phyloP scores from a whole-genome alignment of 2,329 filamentous ascomycete species.

The Alternaria triticimaculans region DNA sequence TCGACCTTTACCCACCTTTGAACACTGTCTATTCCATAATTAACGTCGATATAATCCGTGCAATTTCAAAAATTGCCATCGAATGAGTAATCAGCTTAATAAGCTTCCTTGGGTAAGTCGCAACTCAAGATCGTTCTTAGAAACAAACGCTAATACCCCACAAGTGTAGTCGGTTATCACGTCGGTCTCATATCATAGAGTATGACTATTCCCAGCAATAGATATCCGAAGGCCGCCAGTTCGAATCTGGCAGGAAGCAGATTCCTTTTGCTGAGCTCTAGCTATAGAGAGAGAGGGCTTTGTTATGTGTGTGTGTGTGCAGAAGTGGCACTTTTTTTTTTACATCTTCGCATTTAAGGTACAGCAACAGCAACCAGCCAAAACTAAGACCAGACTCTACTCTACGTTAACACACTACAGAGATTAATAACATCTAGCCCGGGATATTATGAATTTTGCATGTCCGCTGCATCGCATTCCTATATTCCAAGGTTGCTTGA shows the following conservation, averaged over 20 bases:
- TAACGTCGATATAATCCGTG: neutral
- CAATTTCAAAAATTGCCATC: neutral
- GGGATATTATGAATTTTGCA: neutral
- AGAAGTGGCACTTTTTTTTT: neutral
- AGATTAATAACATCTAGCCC: neutral
- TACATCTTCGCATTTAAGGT: neutral
- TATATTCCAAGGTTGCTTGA: neutral
- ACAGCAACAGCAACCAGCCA: neutral
- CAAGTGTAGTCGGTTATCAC: constrained; percentile 47
- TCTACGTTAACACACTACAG: neutral
- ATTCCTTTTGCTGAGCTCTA: constrained; percentile 12
- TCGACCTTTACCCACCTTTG: neutral
- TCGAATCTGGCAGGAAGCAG: constrained; percentile 45
- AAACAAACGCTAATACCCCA: neutral
- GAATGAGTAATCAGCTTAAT: constrained; percentile 4
- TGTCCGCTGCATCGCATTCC: neutral
- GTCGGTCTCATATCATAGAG: constrained; percentile 43
- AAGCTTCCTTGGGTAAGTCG: neutral
- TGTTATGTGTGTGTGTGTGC: neutral
- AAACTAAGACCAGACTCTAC: neutral
- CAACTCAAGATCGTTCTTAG: neutral
- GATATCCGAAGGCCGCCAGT: constrained; percentile 47
- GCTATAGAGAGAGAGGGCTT: neutral
- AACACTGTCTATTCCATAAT: neutral
- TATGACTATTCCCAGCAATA: constrained; percentile 37